Percentiles rank a stretch among this genome's conserved stretches.
These are phyloP conservation scores for Diaporthe sp. DNA, from an alignment of 2,329 filamentous ascomycete genomes.

Conservation along the genomic window DNA sequence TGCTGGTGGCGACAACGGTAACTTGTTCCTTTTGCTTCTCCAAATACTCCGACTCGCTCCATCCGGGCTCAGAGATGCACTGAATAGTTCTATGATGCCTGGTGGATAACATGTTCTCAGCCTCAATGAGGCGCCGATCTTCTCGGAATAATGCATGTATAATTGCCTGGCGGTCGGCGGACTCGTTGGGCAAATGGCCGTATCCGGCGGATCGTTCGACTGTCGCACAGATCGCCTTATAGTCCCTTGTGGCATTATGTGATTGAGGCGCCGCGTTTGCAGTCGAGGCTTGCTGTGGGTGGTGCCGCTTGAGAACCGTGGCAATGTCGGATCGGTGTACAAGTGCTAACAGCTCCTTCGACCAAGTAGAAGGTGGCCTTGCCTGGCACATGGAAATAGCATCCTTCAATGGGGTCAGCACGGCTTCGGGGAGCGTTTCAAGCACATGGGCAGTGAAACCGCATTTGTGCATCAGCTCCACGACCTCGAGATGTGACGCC, in stretches of 20 bases:
- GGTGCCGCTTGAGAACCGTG: constrained; percentile 69
- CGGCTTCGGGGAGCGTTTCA: constrained; percentile 86
- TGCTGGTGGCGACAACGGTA: constrained; percentile 87
- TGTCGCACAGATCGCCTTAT: constrained; percentile 71
- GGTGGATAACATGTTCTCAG: constrained; percentile 86
- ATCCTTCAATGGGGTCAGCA: constrained; percentile 86
- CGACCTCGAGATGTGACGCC: constrained; percentile 71
- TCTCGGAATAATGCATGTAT: constrained; percentile 92
- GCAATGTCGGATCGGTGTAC: constrained; percentile 87
- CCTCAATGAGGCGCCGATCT: constrained; percentile 90
- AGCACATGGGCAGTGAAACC: constrained; percentile 78
- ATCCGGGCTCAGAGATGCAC: constrained; percentile 79
- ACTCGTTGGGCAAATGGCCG: constrained; percentile 64
- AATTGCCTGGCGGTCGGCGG: constrained; percentile 80
- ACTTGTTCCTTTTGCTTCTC: constrained; percentile 94
- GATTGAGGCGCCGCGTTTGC: constrained; percentile 63
- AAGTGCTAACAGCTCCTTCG: constrained; percentile 77
- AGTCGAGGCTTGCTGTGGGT: constrained; percentile 57
- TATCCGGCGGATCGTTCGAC: constrained; percentile 32
- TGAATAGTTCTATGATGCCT: constrained; percentile 84
- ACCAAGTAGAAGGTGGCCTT: constrained; percentile 85
- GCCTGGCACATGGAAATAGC: constrained; percentile 87
- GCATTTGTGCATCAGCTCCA: constrained; percentile 80
- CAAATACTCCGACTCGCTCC: constrained; percentile 88
- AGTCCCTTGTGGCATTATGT: constrained; percentile 79